Evolutionary conservation across 1,284 basidiomycete genomes (phyloP), one percentile per base, ranked within the genome.

Genomic region (Acaromyces ingoldii): DNA sequence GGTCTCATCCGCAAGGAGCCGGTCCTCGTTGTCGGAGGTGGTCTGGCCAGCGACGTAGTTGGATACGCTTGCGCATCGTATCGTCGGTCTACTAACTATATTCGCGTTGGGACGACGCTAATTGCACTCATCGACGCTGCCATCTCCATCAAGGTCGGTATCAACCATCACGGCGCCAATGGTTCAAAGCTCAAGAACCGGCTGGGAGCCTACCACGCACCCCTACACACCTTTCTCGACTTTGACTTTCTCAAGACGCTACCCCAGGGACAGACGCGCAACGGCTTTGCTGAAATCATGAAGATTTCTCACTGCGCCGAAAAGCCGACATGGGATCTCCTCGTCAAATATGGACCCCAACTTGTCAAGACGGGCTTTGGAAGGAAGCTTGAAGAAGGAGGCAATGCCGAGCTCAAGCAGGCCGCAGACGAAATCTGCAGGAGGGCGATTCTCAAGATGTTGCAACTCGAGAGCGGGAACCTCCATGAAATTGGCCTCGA

Each of bases 401-500:
- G 71, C 13, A 64, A 75, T 54, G 60, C 67, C 49, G 75, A 76
- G 53, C 67, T 78, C 49, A 67, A 75, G 49, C 60, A 72, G 45
- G 73, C 65, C 47, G 72, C 75, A 28, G 67, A 75, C 57, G 44
- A 76, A 63, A 76, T 79, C 55, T 78, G 78, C 69, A 67, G 77
- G 53, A 62, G 74, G 39, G 78, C 76, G 49, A 79, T 79, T 68
- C 74, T 77, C 66, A 72, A 75, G 51, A 79, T 79, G 78, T 70
- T 79, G 41, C 75, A 78, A 69, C 76, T 79, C 53, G 78, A 79
- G 69, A 72, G 76, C 28, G 76, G 76, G 51, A 79, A 79, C 73
- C 62, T 79, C 53, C 78, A 79, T 74, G 78, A 79, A 64, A 76
- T 79, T 45, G 75, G 76, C 39, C 70, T 79, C n/a, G 78, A 79